Evolutionary conservation across 148 eudicot species (phyloP).

Genomic region (Rheum nobile): DNA sequence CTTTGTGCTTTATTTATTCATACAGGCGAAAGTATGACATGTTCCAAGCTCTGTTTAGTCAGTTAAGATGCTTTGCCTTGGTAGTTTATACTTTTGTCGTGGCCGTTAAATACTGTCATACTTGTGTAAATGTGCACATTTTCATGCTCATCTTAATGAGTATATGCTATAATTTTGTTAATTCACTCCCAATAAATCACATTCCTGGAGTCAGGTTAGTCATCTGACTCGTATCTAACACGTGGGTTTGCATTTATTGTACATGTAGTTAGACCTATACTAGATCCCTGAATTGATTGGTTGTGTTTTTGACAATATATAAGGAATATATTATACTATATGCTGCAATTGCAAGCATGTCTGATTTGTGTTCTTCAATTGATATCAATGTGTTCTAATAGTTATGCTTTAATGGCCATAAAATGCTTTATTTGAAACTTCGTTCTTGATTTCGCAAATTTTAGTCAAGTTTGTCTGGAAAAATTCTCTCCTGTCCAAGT

Average conservation of each 20-base stretch:
- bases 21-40: background rate
- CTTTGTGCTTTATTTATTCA: background rate
- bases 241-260: background rate
- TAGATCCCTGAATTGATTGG: background rate
- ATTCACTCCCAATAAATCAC: background rate
- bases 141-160: background rate
- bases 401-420: background rate
- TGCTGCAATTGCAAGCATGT: background rate
- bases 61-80: background rate
- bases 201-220: background rate
- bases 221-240: background rate
- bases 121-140: background rate
- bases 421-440: background rate
- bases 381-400: background rate
- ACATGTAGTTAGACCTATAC: background rate
- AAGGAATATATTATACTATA: background rate
- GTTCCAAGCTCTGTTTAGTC: background rate
- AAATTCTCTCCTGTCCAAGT: background rate
- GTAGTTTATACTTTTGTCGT: background rate
- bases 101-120: background rate
- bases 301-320: background rate
- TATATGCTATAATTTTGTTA: background rate
- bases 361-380: background rate
- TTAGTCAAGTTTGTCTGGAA: no score
- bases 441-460: background rate